Evolutionary conservation across 306 rosid genomes (phyloP), one percentile per base, ranked within the genome.

Genomic region (Dryas octopetala): DNA sequence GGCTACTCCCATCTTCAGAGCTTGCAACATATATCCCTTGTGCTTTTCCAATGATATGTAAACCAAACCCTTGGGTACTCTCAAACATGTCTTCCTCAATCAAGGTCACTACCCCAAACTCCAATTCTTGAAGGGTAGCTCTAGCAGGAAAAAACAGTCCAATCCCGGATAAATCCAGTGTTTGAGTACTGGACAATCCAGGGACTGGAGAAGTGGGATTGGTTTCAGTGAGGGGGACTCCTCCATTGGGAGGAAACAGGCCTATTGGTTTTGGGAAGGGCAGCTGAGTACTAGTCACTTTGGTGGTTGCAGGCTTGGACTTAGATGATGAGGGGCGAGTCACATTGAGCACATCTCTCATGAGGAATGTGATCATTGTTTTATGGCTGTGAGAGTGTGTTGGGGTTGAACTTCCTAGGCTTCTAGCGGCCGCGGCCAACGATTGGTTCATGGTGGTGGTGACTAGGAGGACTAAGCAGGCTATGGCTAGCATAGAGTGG

Each of bases 1-100:
- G 88, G 62, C 92, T 90, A 46, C 83, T 87, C 45, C 79, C 81
- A 68, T 86, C 89, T 68, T 83, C 92, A 28, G 85, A 76, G 74
- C 87, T 85, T 6, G 81, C 91, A 12, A 91, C 97, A 70, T 77
- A 86, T 4, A 91, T 84, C 53, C 98, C 93, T 75, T 82, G 79
- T 62, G 89, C 97, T 65, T 70, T 89, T 68, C 98, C 98, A 38
- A 88, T 9, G 40, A 70, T 62, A 10, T 32, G 54, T 2, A 80
- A 12, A 40, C 73, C 74, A 78, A 52, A 64, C 4, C 71, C 76
- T 14, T 32, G 38, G 38, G 66, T 71, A 54, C 74, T 68, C 41
- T 73, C 75, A 19, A 80, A 78, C 7, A 91, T 40, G 7, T 88
- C 91, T 80, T 91, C 90, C 1, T 81, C 86, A 13, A 91, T 85